These are phyloP conservation scores for Fomitopsis palustris DNA, from an alignment of 1,284 basidiomycete species.

Conservation along the genomic window DNA sequence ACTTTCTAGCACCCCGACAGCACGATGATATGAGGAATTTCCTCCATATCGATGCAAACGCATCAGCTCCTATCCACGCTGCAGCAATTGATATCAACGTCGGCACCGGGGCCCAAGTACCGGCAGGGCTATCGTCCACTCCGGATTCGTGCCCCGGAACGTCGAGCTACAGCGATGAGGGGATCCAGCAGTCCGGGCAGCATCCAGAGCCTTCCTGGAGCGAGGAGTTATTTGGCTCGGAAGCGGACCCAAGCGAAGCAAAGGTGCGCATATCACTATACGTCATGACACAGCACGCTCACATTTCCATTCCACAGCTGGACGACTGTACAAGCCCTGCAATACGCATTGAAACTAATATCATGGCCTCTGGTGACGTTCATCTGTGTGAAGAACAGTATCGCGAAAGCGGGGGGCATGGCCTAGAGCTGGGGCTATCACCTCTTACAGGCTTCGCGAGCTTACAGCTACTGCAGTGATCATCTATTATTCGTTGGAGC, in stretches of 20 bases:
- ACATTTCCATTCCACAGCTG: neutral
- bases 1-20: neutral
- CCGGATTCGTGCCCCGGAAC: neutral
- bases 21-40: neutral
- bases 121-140: neutral
- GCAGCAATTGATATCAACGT: neutral
- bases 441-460: neutral
- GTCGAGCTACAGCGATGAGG: neutral
- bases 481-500: neutral
- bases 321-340: neutral
- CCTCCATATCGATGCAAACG: neutral
- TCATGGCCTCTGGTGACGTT: neutral
- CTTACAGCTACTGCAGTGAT: neutral
- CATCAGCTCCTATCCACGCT: neutral
- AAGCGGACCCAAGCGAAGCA: neutral
- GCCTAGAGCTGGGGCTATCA: neutral
- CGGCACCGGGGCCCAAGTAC: neutral
- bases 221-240: constrained; percentile 2
- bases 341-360: neutral
- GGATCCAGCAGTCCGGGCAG: neutral
- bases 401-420: neutral
- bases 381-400: neutral
- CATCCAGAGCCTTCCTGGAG: constrained; percentile 1
- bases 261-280: neutral
- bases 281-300: neutral